Evolutionary conservation across 202 grass and related monocot species (phyloP).

Genomic region (Panicum virgatum): DNA sequence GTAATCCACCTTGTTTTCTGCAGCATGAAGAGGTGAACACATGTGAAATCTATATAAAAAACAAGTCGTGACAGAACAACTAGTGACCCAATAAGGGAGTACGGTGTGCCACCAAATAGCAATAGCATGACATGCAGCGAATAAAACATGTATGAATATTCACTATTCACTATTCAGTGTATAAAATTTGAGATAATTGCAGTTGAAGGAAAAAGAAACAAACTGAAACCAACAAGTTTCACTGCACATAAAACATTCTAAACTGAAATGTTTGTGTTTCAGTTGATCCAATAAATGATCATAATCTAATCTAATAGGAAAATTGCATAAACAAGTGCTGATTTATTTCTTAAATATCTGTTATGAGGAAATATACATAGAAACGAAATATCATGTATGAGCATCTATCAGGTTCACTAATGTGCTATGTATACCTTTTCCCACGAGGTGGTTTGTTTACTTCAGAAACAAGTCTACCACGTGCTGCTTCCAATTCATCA

Average conservation of each 20-base stretch:
- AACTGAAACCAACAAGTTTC: background rate
- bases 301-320: background rate
- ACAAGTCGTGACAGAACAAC: conserved; percentile 7
- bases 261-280: conserved; percentile 26
- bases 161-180: conserved; percentile 8
- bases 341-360: conserved; percentile 22
- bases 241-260: background rate
- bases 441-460: conserved; percentile 87
- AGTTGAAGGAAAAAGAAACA: conserved; percentile 1
- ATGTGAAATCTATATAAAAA: conserved; percentile 9
- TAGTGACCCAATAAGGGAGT: conserved; percentile 13
- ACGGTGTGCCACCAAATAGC: background rate
- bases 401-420: conserved; percentile 10
- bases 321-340: conserved; percentile 11
- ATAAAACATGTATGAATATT: conserved; percentile 13
- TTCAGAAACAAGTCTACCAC: conserved; percentile 80
- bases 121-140: conserved; percentile 3
- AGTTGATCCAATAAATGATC: conserved; percentile 27
- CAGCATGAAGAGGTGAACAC: conserved; percentile 30
- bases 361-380: conserved; percentile 20
- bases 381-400: conserved; percentile 1
- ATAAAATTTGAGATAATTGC: conserved; percentile 8
- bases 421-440: conserved; percentile 57
- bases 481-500: conserved; percentile 79
- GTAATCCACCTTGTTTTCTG: conserved; percentile 69